These are phyloP conservation scores for Stevia rebaudiana DNA, from an alignment of 140 eudicot species.

Conservation along the genomic window DNA sequence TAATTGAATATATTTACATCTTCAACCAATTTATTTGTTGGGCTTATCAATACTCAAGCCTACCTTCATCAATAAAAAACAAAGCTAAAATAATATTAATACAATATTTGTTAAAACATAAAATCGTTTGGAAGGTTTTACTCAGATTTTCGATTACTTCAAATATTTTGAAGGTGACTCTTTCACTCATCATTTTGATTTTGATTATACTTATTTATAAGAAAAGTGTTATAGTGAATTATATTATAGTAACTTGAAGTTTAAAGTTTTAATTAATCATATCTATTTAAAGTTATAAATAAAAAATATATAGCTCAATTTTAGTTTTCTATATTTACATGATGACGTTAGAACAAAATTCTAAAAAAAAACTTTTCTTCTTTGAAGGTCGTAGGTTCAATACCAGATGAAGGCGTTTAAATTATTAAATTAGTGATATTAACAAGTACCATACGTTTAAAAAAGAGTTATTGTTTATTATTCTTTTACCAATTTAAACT, in stretches of 20 bases:
- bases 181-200: background rate
- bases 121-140: background rate
- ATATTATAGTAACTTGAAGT: background rate
- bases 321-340: too few species aligned
- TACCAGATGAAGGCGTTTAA: too few species aligned
- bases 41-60: constrained; percentile 29
- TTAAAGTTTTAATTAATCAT: background rate
- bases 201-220: background rate
- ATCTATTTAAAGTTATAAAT: too few species aligned
- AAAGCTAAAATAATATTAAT: background rate
- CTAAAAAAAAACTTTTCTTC: too few species aligned
- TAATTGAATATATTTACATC: constrained; percentile 26
- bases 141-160: background rate
- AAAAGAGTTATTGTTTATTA: too few species aligned
- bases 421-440: too few species aligned
- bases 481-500: background rate
- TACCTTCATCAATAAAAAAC: constrained; percentile 14
- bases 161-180: background rate
- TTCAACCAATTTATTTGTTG: constrained; percentile 41
- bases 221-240: too few species aligned
- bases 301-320: too few species aligned
- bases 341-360: too few species aligned
- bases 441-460: too few species aligned
- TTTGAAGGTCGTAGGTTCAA: too few species aligned
- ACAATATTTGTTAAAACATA: background rate